Base-by-base conservation (phyloP, 345 rosid species). In the Isatis tinctoria region DNA sequence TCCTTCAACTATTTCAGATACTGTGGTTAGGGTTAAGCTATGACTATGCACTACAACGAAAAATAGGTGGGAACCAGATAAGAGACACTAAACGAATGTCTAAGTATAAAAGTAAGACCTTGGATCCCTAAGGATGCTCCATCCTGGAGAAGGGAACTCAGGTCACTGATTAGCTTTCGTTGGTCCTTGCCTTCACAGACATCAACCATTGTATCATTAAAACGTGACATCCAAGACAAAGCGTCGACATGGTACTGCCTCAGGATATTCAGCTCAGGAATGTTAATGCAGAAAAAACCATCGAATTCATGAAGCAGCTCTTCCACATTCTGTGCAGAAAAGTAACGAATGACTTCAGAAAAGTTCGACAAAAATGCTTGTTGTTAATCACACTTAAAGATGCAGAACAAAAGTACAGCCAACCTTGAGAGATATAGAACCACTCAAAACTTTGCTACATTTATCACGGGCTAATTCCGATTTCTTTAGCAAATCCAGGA, bases 241-340 rank as follows among this genome's bases (percentile, higher is more conserved):
- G 89, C 83, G 63, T 87, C 84, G 60, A 28, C 47, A 70, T 74
- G 84, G 80, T 84, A 82, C 82, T 85, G 96, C 84, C 86, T 87
- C 76, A 91, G 74, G 81, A 86, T 88, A 69, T 74, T 76, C 80
- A 91, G 78, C 81, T 94, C 98, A 10, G 87, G 91, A 66, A 90
- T 54, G 67, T 78, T 83, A 59, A 91, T 79, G 75, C 74, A 68
- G 51, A 81, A 79, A 68, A 86, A 79, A 58, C 77, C 66, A 74
- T 73, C 78, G 69, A 85, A 78, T 79, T 91, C 89, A 68, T 81
- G 77, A 73, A 94, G 78, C 60, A 91, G 51, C 65, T 60, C 70
- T 71, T 87, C 95, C 70, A 84, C 89, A 80, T 62, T 65, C 98
- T 94, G 90, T 77, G 47, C 47, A 60, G 52, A 41, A 47, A 20